Evolutionary conservation across 1,284 basidiomycete species (phyloP).

Genomic region (Papiliotrema flavescens): DNA sequence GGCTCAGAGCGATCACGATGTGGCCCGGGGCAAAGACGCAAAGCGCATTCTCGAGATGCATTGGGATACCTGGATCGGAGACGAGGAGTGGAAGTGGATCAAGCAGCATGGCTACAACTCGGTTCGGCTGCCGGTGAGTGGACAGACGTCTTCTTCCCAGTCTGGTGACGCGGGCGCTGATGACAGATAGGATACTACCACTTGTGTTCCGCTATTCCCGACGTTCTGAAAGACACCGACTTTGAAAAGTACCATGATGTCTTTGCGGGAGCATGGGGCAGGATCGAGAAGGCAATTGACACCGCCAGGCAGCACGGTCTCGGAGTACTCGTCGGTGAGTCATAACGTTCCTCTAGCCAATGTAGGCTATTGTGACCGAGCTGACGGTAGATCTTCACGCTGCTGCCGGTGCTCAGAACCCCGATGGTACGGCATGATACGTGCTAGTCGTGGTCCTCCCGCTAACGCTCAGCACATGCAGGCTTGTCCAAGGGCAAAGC

Average conservation of each 20-base stretch:
- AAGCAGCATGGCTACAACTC: constrained; percentile 71
- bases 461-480: constrained; percentile 33
- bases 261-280: constrained; percentile 68
- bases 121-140: constrained; percentile 72
- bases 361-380: constrained; percentile 29
- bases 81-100: constrained; percentile 71
- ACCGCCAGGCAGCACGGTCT: constrained; percentile 62
- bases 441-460: constrained; percentile 10
- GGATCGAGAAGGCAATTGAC: constrained; percentile 65
- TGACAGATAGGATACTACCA: constrained; percentile 74
- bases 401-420: constrained; percentile 52
- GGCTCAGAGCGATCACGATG: constrained; percentile 69
- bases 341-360: not conserved
- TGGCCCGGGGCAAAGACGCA: constrained; percentile 61
- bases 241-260: constrained; percentile 60
- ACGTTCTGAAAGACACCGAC: constrained; percentile 67
- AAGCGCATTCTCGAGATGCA: constrained; percentile 66
- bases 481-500: constrained; percentile 46
- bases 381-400: constrained; percentile 50
- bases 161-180: not conserved
- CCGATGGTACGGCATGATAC: constrained; percentile 38
- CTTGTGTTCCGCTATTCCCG: constrained; percentile 59
- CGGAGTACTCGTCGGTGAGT: constrained; percentile 71
- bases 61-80: constrained; percentile 75
- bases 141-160: not conserved